Evolutionary conservation across 495 filamentous ascomycete genomes (phyloP).

Genomic region (Penicillium maclennaniae): DNA sequence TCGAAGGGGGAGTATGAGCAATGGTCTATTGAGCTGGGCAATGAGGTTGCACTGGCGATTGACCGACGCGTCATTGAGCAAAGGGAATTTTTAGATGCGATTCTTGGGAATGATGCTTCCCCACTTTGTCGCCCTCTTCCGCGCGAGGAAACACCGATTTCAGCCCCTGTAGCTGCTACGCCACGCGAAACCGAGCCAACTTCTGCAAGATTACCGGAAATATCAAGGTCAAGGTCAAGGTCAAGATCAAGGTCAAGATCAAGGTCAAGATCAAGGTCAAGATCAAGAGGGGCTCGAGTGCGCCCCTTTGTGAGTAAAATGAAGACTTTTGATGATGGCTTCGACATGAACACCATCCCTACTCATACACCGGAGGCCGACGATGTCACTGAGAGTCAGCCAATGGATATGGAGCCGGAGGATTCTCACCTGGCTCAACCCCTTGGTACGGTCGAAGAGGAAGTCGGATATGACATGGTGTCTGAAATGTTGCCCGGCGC

Average conservation of each 20-base stretch:
- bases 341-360: constrained; percentile 44
- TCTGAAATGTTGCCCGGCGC: constrained; percentile 67
- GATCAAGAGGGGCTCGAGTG: constrained; percentile 28
- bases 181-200: constrained; percentile 1
- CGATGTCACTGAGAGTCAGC: constrained; percentile 11
- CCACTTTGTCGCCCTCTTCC: constrained; percentile 61
- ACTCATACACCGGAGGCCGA: constrained; percentile 26
- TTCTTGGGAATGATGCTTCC: constrained; percentile 71
- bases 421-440: constrained; percentile 10
- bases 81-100: constrained; percentile 89
- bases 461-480: constrained; percentile 54
- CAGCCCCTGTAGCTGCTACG: constrained; percentile 3
- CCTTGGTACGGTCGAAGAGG: constrained; percentile 27
- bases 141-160: constrained; percentile 23
- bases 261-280: constrained; percentile 11
- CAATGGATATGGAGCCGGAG: constrained; percentile 27
- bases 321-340: constrained; percentile 67
- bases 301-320: constrained; percentile 58
- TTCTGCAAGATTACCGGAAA: neutral
- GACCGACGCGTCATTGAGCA: constrained; percentile 84
- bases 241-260: constrained; percentile 15
- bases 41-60: constrained; percentile 61
- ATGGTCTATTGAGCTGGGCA: constrained; percentile 68
- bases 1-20: constrained; percentile 57
- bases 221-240: constrained; percentile 5